phyloP scores from a whole-genome alignment of 495 filamentous ascomycete genomes.

The Parachaetomium inaequale region DNA sequence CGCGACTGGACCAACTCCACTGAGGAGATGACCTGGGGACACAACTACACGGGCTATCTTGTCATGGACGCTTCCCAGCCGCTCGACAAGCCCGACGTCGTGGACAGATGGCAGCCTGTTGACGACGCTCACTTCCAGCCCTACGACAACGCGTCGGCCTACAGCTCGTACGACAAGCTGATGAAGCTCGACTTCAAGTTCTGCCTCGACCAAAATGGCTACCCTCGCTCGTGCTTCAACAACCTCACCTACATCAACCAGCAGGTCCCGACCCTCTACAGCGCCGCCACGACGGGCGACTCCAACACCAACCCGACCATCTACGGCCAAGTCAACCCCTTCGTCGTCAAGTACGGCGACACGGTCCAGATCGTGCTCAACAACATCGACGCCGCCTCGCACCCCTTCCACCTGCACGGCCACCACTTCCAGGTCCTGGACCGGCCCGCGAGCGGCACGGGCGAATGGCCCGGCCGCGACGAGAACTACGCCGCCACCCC shows the following conservation, averaged over 20 bases:
- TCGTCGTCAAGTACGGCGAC: slow-evolving; percentile 60
- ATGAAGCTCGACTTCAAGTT: slow-evolving; percentile 59
- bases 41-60: slow-evolving; percentile 56
- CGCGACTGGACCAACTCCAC: slow-evolving; percentile 38
- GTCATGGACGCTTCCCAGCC: slow-evolving; percentile 58
- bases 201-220: slow-evolving; percentile 57
- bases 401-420: slow-evolving; percentile 60
- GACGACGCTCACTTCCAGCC: slow-evolving; percentile 64
- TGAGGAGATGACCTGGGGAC: slow-evolving; percentile 28
- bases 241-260: slow-evolving; percentile 67
- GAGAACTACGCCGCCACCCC: slow-evolving; percentile 43
- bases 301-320: slow-evolving; percentile 58
- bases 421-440: slow-evolving; percentile 74
- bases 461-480: slow-evolving; percentile 40
- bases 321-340: slow-evolving; percentile 73
- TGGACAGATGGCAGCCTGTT: slow-evolving; percentile 55
- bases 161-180: slow-evolving; percentile 48
- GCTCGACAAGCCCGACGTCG: slow-evolving; percentile 42
- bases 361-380: slow-evolving; percentile 78
- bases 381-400: slow-evolving; percentile 63
- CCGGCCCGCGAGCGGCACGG: slow-evolving; percentile 42
- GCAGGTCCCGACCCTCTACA: slow-evolving; percentile 76
- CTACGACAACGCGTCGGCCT: slow-evolving; percentile 48
- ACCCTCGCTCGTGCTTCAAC: slow-evolving; percentile 73
- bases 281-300: slow-evolving; percentile 60